Conservation (phyloP, 306 rosid species). For the Castanea sativa region DNA sequence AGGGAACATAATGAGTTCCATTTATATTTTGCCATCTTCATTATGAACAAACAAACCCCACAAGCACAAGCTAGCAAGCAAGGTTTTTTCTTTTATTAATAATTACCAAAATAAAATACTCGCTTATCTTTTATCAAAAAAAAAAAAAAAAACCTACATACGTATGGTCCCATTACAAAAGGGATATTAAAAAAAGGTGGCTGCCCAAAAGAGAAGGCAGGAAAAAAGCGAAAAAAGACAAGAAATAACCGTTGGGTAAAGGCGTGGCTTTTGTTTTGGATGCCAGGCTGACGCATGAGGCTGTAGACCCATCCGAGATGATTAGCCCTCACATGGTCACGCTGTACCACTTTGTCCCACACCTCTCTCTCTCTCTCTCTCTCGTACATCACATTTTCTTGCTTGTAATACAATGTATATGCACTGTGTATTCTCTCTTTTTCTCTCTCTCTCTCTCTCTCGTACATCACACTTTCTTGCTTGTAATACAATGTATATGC, state of each 20-base stretch:
- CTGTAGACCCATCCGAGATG: background rate
- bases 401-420: no score
- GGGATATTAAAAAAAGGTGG: background rate
- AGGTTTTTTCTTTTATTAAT: no score
- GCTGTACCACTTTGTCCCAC: constrained; percentile 35
- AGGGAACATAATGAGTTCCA: no score
- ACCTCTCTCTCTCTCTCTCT: background rate
- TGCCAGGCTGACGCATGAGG: constrained; percentile 35
- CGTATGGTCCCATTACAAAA: background rate
- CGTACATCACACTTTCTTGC: no score
- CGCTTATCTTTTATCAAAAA: no score
- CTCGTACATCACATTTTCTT: background rate
- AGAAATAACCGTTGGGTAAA: constrained; percentile 28
- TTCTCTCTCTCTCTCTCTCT: background rate
- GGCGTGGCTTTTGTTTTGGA: constrained; percentile 18
- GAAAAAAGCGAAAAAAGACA: constrained; percentile 15
- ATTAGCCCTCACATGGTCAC: constrained; percentile 46
- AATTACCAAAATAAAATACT: no score
- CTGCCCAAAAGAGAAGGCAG: background rate
- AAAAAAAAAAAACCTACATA: no score
- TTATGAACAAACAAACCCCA: no score
- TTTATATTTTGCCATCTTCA: no score
- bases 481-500: no score
- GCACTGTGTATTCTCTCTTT: no score
- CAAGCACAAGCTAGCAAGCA: no score